These are phyloP conservation scores for Lathyrus sativus DNA, from an alignment of 306 rosid genomes.

Conservation along the genomic window DNA sequence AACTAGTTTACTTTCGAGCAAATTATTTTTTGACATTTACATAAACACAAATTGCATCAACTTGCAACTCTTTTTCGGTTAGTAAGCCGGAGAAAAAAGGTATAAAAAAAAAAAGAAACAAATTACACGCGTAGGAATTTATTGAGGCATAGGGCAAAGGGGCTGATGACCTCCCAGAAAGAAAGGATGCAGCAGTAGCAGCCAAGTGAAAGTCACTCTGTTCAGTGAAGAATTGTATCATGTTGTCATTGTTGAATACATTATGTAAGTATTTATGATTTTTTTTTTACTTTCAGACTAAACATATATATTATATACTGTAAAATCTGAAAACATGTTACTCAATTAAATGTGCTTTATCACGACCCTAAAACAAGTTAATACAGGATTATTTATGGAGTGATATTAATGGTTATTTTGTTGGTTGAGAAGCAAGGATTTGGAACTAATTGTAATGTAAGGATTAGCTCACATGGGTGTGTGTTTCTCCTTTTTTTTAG, in stretches of 20 bases:
- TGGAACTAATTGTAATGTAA: neutral
- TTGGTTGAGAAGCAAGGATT: neutral
- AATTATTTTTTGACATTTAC: conserved; percentile 46
- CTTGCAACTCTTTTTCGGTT: conserved; percentile 35
- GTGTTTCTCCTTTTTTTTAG: neutral
- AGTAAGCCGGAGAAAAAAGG: conserved; percentile 32
- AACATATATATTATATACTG: conserved; percentile 24
- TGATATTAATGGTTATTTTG: neutral
- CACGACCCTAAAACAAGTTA: conserved; percentile 1
- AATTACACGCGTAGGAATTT: conserved; percentile 46
- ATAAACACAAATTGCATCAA: conserved; percentile 44
- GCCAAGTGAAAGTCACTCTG: conserved; percentile 37
- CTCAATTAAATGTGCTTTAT: neutral
- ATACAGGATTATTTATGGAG: conserved; percentile 1
- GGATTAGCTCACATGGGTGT: conserved; percentile 33
- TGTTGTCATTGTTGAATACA: conserved; percentile 35
- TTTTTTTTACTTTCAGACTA: conserved; percentile 10
- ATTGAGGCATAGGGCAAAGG: conserved; percentile 38
- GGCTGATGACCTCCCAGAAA: conserved; percentile 11
- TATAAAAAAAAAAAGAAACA: neutral
- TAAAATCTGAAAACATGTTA: conserved; percentile 31
- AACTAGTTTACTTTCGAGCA: conserved; percentile 24
- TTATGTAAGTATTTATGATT: conserved; percentile 42
- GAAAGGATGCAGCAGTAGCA: conserved; percentile 27
- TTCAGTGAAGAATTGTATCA: conserved; percentile 35